A percentile compares a stretch with the other conserved stretches of the same genome.
Evolutionary conservation across 139 green algal genomes (phyloP).

Genomic region (Penium margaritaceum): DNA sequence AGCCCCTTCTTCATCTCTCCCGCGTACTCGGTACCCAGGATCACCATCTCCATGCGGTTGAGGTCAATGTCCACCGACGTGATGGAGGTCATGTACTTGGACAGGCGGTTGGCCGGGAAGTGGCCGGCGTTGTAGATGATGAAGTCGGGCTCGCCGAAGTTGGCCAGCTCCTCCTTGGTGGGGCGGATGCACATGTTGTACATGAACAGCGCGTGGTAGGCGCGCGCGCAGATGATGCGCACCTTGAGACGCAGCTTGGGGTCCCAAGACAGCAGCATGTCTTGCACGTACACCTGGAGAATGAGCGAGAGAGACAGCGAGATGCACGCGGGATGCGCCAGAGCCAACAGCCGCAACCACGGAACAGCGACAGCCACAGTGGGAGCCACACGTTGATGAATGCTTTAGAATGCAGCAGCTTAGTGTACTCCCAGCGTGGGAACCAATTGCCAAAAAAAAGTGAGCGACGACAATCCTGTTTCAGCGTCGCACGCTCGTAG

Average conservation of each 20-base stretch:
- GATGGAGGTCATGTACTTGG: constrained; percentile 72
- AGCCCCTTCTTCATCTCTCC: constrained; percentile 45
- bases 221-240: constrained; percentile 61
- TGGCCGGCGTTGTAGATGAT: constrained; percentile 86
- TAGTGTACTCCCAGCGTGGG: too few relatives aligned
- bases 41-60: constrained; percentile 48
- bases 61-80: constrained; percentile 65
- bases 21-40: constrained; percentile 74
- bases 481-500: too few relatives aligned
- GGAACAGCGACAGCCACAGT: too few relatives aligned
- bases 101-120: constrained; percentile 79
- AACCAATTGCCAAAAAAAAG: too few relatives aligned
- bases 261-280: constrained; percentile 37
- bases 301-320: not conserved
- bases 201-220: constrained; percentile 95
- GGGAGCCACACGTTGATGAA: too few relatives aligned
- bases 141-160: constrained; percentile 79
- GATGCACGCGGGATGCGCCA: too few relatives aligned
- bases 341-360: too few relatives aligned
- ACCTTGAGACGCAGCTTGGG: constrained; percentile 36
- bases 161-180: constrained; percentile 66
- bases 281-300: constrained; percentile 37
- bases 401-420: too few relatives aligned
- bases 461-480: too few relatives aligned
- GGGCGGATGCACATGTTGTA: constrained; percentile 85